Evolutionary conservation across 2,329 filamentous ascomycete species (phyloP).

Genomic region (Tolypocladium nubicola): DNA sequence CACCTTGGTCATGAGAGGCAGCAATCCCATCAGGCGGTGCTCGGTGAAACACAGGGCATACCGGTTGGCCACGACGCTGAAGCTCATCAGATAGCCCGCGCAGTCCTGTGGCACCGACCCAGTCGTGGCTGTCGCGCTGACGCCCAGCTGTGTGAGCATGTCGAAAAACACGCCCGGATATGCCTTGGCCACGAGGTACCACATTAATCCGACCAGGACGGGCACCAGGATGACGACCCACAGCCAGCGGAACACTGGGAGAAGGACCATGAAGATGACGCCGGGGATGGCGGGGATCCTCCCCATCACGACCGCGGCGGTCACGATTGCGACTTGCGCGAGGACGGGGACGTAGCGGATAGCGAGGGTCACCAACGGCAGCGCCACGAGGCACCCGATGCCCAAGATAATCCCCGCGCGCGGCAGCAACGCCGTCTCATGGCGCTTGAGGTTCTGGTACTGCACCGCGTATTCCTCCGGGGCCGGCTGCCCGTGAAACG

Average conservation of each 20-base stretch:
- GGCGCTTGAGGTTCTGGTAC: conserved; percentile 3
- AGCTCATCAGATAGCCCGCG: neutral
- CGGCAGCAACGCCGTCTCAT: neutral
- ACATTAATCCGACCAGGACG: neutral
- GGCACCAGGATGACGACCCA: conserved; percentile 1
- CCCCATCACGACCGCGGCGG: neutral
- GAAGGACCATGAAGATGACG: neutral
- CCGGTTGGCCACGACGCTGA: conserved; percentile 1
- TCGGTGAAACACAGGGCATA: conserved; percentile 2
- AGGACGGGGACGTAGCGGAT: conserved; percentile 3
- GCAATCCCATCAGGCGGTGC: conserved; percentile 1
- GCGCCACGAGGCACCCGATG: neutral
- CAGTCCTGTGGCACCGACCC: conserved; percentile 2
- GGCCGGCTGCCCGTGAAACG: conserved; percentile 1
- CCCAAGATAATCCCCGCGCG: neutral
- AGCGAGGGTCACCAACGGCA: neutral
- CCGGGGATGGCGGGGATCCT: neutral
- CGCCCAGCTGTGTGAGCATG: neutral
- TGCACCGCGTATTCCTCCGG: conserved; percentile 2
- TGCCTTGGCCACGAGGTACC: neutral
- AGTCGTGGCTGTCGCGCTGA: neutral
- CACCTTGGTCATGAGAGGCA: conserved; percentile 2
- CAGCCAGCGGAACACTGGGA: conserved; percentile 4
- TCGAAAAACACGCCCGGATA: neutral
- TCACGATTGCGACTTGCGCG: neutral